phyloP scores from a whole-genome alignment of 1,284 basidiomycete genomes.

The Moniliophthora roreri region DNA sequence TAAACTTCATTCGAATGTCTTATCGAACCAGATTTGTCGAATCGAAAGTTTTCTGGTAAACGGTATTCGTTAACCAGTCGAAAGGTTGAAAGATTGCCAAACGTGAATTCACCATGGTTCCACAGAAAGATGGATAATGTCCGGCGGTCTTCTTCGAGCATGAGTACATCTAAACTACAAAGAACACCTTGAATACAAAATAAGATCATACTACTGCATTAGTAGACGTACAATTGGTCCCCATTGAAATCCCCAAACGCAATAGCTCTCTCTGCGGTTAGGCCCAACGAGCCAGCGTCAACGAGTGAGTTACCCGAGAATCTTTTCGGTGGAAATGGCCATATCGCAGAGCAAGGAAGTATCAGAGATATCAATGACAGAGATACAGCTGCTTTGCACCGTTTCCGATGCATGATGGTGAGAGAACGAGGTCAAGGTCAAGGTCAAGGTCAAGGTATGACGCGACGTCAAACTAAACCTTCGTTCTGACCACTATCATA shows the following conservation, averaged over 20 bases:
- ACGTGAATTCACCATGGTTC: conserved; percentile 67
- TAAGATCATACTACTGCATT: too few relatives aligned
- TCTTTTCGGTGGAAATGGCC: conserved; percentile 84
- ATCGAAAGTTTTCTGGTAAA: conserved; percentile 58
- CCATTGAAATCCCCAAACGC: conserved; percentile 96
- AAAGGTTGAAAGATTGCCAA: not conserved
- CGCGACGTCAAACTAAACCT: not conserved
- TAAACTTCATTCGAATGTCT: conserved; percentile 54
- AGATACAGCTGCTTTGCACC: conserved; percentile 8
- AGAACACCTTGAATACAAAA: conserved; percentile 10
- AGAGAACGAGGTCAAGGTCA: not conserved
- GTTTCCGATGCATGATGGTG: conserved; percentile 7
- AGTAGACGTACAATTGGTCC: conserved; percentile 82
- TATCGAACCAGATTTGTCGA: conserved; percentile 54
- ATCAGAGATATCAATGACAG: conserved; percentile 7
- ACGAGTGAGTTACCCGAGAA: conserved; percentile 88
- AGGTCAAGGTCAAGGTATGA: not conserved
- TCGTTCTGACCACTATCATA: too few relatives aligned
- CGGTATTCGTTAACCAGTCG: not conserved
- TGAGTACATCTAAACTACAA: conserved; percentile 78
- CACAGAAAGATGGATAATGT: conserved; percentile 79
- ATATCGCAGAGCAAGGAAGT: conserved; percentile 36
- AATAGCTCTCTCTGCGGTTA: conserved; percentile 74
- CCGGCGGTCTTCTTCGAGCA: conserved; percentile 71
- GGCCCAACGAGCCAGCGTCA: conserved; percentile 78